Evolutionary conservation across 2,329 filamentous ascomycete species (phyloP), one percentile per base, ranked within the genome.

Genomic region (Pseudocercospora macadamiae): DNA sequence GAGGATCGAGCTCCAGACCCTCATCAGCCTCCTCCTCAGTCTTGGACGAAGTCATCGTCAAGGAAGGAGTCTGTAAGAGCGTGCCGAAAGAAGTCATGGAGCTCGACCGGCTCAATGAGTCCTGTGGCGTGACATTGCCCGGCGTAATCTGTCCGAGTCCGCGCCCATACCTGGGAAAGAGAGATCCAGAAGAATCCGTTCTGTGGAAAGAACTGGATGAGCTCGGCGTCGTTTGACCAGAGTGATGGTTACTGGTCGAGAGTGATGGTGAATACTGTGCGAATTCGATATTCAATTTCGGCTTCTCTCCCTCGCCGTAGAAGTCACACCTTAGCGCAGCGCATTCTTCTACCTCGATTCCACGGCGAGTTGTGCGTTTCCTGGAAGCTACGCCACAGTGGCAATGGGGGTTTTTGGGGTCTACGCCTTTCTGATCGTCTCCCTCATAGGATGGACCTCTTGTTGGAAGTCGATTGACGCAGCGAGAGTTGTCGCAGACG

Each of bases 361-460:
- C 42, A 21, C 16, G 19, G 19, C 19, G 23, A 21, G n/a, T 47
- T 12, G 23, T 47, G 14, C 42, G 23, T 26, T 21, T 18, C 26
- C 42, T 3, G 9, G 42, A 47, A 23, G 42, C 42, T 47, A 47
- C 42, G 5, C 42, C 42, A 28, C 42, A 47, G 19, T 47, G 23
- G 42, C 42, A 47, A 21, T 47, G 42, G 7, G 42, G 23, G 23
- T 47, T 47, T 7, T 26, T 26, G 9, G 42, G 42, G n/a, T 28
- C 42, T n/a, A 47, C 42, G 9, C 42, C 42, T 47, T 47, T 12
- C 10, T 47, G 42, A 16, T 47, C 23, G 42, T 47, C 42, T n/a
- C 42, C 19, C 8, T 25, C 9, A 21, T 25, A 23, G 9, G 42
- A 6, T 4, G 42, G 21, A 16, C 42, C 42, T 26, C 23, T 12